Evolutionary conservation across 2,329 filamentous ascomycete species (phyloP), one percentile per base, ranked within the genome.

Genomic region (Cordyceps militaris): DNA sequence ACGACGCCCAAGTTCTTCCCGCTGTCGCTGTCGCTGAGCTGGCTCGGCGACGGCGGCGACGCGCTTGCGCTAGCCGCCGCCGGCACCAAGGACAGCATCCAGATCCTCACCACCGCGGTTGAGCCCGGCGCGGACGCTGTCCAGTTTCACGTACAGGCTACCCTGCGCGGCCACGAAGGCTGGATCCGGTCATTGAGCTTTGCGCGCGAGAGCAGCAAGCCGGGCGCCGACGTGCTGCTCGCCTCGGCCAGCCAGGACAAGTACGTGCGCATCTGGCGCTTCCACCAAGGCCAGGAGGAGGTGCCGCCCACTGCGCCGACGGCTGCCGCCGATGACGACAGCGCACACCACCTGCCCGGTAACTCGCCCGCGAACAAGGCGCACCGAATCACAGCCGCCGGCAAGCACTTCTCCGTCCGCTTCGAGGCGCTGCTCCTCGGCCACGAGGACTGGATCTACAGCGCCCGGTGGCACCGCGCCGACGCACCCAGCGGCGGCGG

Each of bases 391-490:
- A 80, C 82, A 43, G 79, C 82, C 2, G 76, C 74, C 14, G 34
- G 73, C 1, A 77, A 76, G 4, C 86, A 87, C 63, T 93, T 89
- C 71, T 89, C 88, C 7, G 79, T 96, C 57, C 96, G 91, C 0
- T 97, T 99, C 64, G 94, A 99, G 71, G 94, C 94, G 1, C 77
- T 99, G 3, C 80, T 99, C 6, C 82, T 99, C 3, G 94, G 94
- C 9, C 94, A 99, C 67, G 94, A 99, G 69, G 94, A 99, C 67
- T 99, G 94, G 94, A 93, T 99, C 58, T 97, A 96, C 72, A 95
- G 89, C 57, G 86, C 89, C 2, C 78, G 79, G 56, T 97, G 92
- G 92, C 80, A 82, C 59, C 6, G n/a, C n/a, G n/a, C n/a, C n/a
- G n/a, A 77, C 78, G 7, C 70, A 76, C 44, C 66, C 73, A 14